Evolutionary conservation across 2,329 filamentous ascomycete genomes (phyloP).

Genomic region (Cladosporium sp.): DNA sequence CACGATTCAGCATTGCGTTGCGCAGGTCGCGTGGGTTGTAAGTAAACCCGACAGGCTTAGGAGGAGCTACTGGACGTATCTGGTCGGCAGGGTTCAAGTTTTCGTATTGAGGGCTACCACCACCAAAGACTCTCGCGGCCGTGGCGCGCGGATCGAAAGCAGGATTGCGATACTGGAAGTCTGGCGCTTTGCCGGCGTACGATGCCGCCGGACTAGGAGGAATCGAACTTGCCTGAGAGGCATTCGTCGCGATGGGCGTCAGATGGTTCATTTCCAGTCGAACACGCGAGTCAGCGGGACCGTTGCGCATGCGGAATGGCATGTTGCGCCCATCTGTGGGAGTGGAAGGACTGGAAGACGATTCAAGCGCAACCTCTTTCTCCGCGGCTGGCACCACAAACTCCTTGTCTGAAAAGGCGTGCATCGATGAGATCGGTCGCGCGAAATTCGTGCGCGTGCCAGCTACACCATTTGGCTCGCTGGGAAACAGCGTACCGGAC

Average conservation of each 20-base stretch:
- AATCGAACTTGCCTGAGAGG: conserved; percentile 8
- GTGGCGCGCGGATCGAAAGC: conserved; percentile 12
- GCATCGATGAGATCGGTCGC: conserved; percentile 11
- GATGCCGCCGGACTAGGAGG: conserved; percentile 16
- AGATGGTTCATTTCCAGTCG: conserved; percentile 10
- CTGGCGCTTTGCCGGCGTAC: conserved; percentile 10
- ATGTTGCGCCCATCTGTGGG: conserved; percentile 10
- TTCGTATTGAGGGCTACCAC: neutral
- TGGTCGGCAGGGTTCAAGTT: neutral
- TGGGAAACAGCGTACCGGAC: conserved; percentile 17
- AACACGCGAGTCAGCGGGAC: neutral
- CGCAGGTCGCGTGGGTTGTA: conserved; percentile 21
- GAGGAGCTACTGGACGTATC: conserved; percentile 11
- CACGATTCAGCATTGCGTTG: conserved; percentile 20
- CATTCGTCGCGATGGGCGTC: conserved; percentile 8
- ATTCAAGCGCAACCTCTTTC: conserved; percentile 11
- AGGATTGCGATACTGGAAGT: conserved; percentile 18
- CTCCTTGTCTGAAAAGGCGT: conserved; percentile 19
- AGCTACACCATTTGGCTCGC: conserved; percentile 6
- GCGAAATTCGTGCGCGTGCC: neutral
- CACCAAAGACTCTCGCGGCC: conserved; percentile 16
- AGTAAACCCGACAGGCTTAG: conserved; percentile 18
- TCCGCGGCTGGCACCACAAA: conserved; percentile 14
- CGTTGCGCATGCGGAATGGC: conserved; percentile 15
- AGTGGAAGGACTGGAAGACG: neutral